A percentile compares a stretch with the other conserved stretches of the same genome.
These are phyloP conservation scores for Colletotrichum phormii DNA, from an alignment of 2,329 filamentous ascomycete species.

Conservation along the genomic window DNA sequence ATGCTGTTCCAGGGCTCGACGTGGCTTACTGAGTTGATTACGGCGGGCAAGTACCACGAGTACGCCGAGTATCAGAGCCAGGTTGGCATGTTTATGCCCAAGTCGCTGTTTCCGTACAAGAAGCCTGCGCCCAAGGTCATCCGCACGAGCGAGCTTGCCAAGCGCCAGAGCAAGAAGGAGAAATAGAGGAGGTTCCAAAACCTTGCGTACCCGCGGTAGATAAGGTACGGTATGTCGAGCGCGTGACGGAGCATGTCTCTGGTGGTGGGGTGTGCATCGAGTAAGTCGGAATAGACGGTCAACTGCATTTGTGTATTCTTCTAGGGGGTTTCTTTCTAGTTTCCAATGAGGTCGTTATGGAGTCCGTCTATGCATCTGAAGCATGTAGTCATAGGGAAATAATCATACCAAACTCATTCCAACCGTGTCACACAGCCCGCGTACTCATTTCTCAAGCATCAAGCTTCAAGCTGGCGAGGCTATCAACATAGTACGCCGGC, in stretches of 20 bases:
- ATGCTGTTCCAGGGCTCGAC: slow-evolving; percentile 91
- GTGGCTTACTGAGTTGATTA: slow-evolving; percentile 86
- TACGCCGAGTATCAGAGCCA: slow-evolving; percentile 86
- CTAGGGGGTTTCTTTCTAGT: slow-evolving; percentile 10
- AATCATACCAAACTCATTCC: neutral
- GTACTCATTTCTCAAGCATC: slow-evolving; percentile 29
- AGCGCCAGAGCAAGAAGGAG: slow-evolving; percentile 56
- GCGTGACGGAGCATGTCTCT: neutral
- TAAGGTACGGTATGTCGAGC: too few relatives aligned
- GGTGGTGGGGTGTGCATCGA: neutral
- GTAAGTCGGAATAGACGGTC: neutral
- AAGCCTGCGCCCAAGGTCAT: slow-evolving; percentile 59
- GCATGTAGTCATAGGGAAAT: slow-evolving; percentile 8
- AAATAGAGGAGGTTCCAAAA: slow-evolving; percentile 31
- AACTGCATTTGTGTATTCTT: slow-evolving; percentile 20
- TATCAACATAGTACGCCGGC: slow-evolving; percentile 87
- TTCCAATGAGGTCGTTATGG: slow-evolving; percentile 11
- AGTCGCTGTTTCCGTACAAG: slow-evolving; percentile 55
- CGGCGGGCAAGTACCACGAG: slow-evolving; percentile 84
- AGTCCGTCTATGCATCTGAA: slow-evolving; percentile 15
- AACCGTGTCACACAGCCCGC: too few relatives aligned
- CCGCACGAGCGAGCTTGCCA: slow-evolving; percentile 62
- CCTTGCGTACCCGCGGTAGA: too few relatives aligned
- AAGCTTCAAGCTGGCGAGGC: slow-evolving; percentile 76
- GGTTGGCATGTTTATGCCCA: slow-evolving; percentile 87